Conservation (phyloP, 805 yeast genomes). For the Schwanniomyces yamadae region DNA sequence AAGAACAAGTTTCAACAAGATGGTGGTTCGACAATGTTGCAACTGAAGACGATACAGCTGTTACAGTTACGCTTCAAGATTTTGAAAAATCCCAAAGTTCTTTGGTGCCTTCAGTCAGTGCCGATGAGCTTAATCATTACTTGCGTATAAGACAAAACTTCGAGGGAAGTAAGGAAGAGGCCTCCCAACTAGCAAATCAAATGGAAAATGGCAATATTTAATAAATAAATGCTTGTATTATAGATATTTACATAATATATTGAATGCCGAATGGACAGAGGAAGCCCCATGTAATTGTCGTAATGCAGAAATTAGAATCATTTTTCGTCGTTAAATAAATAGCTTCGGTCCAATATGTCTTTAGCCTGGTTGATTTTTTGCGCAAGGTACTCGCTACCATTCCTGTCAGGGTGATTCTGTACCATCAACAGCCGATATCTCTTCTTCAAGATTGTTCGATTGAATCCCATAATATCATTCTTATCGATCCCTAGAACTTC, state of each 20-base stretch:
- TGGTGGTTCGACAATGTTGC: slow-evolving; percentile 92
- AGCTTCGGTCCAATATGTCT: slow-evolving; percentile 39
- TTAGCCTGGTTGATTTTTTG: slow-evolving; percentile 46
- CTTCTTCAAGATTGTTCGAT: slow-evolving; percentile 29
- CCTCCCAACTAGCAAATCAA: slow-evolving; percentile 10
- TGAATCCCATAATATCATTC: slow-evolving; percentile 38
- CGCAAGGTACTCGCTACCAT: slow-evolving; percentile 39
- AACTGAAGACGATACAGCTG: slow-evolving; percentile 61
- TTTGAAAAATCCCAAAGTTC: slow-evolving; percentile 73
- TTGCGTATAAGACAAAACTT: slow-evolving; percentile 74
- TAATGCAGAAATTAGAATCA: no score
- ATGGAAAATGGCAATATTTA: slow-evolving; percentile 3
- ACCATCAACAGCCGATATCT: slow-evolving; percentile 40
- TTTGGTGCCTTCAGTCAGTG: slow-evolving; percentile 81
- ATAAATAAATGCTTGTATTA: background rate
- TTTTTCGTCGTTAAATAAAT: slow-evolving; percentile 24
- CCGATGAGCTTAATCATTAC: slow-evolving; percentile 83
- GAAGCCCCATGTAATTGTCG: no score
- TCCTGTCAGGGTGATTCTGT: slow-evolving; percentile 42
- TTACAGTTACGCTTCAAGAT: slow-evolving; percentile 67
- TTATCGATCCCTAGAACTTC: slow-evolving; percentile 41
- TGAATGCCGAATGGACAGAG: background rate
- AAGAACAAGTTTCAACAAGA: slow-evolving; percentile 57
- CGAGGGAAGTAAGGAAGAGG: slow-evolving; percentile 61
- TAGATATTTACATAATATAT: background rate